phyloP scores from a whole-genome alignment of 2,329 filamentous ascomycete genomes.

The Neopestalotiopsis rosae region DNA sequence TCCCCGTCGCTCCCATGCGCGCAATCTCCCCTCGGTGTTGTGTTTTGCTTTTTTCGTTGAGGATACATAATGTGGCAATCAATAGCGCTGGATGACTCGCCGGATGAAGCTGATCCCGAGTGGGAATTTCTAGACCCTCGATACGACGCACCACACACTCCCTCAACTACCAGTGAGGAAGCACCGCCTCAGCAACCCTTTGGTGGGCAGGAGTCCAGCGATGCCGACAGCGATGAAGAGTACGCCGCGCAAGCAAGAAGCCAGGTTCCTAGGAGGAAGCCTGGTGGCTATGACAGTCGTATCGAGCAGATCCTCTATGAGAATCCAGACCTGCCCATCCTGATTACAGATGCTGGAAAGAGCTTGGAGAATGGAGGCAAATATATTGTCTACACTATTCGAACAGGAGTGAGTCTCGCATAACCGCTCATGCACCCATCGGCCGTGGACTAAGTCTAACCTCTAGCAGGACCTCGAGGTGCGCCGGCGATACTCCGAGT shows the following conservation, averaged over 20 bases:
- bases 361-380: conserved; percentile 88
- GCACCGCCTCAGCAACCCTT: conserved; percentile 53
- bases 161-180: conserved; percentile 72
- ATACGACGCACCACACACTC: conserved; percentile 74
- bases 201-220: conserved; percentile 42
- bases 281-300: conserved; percentile 89
- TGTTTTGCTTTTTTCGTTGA: conserved; percentile 13
- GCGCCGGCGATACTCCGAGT: conserved; percentile 93
- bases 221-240: conserved; percentile 56
- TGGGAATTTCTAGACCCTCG: conserved; percentile 56
- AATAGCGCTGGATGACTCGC: conserved; percentile 40
- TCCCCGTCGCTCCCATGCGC: conserved; percentile 15
- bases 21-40: conserved; percentile 1
- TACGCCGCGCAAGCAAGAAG: conserved; percentile 44
- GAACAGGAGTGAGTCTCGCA: conserved; percentile 75
- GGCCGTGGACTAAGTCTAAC: conserved; percentile 18
- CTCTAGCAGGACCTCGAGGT: conserved; percentile 84
- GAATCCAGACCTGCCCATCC: conserved; percentile 84
- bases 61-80: conserved; percentile 42
- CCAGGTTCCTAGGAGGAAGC: conserved; percentile 68
- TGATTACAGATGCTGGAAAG: conserved; percentile 96
- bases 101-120: conserved; percentile 47
- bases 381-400: conserved; percentile 97
- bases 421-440: neutral
- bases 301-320: conserved; percentile 98